Conservation (phyloP, 139 green algal species). For the Tetradesmus lagerheimii region DNA sequence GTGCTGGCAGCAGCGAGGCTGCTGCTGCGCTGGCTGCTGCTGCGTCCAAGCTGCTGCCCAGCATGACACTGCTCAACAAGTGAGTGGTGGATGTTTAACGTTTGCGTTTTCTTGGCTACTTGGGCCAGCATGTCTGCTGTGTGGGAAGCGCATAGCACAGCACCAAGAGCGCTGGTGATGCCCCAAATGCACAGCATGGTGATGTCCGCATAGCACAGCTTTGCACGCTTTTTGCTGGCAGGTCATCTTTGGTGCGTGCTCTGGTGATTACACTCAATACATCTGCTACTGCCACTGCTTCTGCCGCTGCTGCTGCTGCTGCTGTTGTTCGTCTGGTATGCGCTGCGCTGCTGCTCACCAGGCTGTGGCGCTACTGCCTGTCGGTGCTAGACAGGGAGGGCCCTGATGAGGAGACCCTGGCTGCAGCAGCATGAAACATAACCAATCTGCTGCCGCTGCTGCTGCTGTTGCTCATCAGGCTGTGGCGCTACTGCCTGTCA, state of each 20-base stretch:
- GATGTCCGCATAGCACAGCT: no score
- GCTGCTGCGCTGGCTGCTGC: background rate
- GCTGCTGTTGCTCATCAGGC: background rate
- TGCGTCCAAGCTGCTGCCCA: background rate
- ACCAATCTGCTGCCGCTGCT: background rate
- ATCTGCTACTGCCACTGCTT: no score
- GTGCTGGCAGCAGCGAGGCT: background rate
- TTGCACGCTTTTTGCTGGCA: no score
- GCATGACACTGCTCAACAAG: background rate
- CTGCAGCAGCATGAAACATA: background rate
- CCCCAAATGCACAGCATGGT: no score
- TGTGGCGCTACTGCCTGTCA: conserved; percentile 33
- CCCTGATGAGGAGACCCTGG: background rate
- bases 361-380: conserved; percentile 36
- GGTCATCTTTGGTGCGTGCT: no score
- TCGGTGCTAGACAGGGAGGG: background rate
- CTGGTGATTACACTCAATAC: no score
- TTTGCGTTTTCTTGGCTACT: background rate
- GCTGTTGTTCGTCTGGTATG: background rate
- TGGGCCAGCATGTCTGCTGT: no score
- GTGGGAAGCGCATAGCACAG: no score
- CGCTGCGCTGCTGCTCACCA: background rate
- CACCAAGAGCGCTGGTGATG: no score
- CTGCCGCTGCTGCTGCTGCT: background rate
- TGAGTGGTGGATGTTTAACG: background rate